Evolutionary conservation across 2,329 filamentous ascomycete species (phyloP).

Genomic region (Ophiosphaerella herpotricha): DNA sequence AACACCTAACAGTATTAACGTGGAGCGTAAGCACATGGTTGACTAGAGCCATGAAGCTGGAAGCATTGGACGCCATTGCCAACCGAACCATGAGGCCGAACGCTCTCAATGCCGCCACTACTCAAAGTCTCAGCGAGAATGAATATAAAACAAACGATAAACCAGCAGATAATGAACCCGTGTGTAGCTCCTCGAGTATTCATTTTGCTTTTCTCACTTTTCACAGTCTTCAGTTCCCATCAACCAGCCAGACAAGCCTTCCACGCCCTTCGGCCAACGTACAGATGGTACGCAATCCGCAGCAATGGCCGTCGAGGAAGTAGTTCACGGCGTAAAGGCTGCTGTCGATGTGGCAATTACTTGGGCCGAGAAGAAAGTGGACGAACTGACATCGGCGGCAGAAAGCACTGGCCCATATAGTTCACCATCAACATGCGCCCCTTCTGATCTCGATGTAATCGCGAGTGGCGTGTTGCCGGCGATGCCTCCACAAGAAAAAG

Average conservation of each 20-base stretch:
- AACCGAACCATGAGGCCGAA: conserved; percentile 20
- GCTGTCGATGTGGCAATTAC: conserved; percentile 24
- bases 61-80: conserved; percentile 23
- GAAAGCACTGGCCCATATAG: conserved; percentile 38
- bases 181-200: neutral
- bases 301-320: conserved; percentile 19
- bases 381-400: conserved; percentile 22
- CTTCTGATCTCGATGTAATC: conserved; percentile 42
- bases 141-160: neutral
- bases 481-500: conserved; percentile 8
- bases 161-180: neutral
- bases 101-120: conserved; percentile 19
- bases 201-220: neutral
- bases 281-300: conserved; percentile 18
- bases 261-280: conserved; percentile 7
- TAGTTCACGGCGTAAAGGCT: conserved; percentile 23
- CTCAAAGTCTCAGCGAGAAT: neutral
- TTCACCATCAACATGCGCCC: conserved; percentile 36
- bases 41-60: conserved; percentile 13
- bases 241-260: neutral
- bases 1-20: too few relatives aligned
- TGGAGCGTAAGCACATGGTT: too few relatives aligned
- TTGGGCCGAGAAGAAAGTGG: conserved; percentile 36
- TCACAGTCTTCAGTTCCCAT: neutral
- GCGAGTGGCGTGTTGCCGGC: conserved; percentile 34